Conservation (phyloP, 352 stramenopile species). For the Phytophthora cajani region DNA sequence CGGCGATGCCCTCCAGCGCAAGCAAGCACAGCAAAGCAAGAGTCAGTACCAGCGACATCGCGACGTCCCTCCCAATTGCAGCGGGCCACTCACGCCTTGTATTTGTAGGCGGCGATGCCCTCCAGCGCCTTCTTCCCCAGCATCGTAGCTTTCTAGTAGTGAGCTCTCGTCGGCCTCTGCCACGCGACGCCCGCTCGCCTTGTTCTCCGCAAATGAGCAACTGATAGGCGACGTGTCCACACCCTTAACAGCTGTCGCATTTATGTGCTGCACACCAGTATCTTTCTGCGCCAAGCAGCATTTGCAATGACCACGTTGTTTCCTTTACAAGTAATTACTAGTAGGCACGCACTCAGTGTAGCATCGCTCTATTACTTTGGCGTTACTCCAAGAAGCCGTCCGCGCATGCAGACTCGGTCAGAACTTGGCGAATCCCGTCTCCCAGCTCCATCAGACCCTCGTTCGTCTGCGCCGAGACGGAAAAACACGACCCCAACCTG, state of each 20-base stretch:
- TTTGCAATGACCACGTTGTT: background rate
- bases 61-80: background rate
- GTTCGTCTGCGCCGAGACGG: slow-evolving; percentile 82
- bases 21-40: background rate
- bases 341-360: background rate
- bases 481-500: slow-evolving; percentile 37
- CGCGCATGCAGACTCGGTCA: slow-evolving; percentile 39
- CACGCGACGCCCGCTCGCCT: background rate
- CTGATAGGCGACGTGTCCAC: slow-evolving; percentile 5
- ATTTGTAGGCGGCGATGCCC: slow-evolving; percentile 88
- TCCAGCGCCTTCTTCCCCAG: slow-evolving; percentile 79
- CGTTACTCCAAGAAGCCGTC: slow-evolving; percentile 22
- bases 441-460: slow-evolving; percentile 71
- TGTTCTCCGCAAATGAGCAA: slow-evolving; percentile 28
- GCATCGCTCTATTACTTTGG: slow-evolving; percentile 8
- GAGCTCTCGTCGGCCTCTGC: slow-evolving; percentile 14
- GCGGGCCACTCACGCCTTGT: slow-evolving; percentile 75
- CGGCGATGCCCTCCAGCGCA: slow-evolving; percentile 82
- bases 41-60: background rate
- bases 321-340: background rate
- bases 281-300: background rate
- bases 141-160: slow-evolving; percentile 43
- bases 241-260: background rate
- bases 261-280: background rate
- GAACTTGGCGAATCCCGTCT: slow-evolving; percentile 56